Conservation (phyloP, 2,329 filamentous ascomycete genomes). For the Trichophyton schoenleinii region DNA sequence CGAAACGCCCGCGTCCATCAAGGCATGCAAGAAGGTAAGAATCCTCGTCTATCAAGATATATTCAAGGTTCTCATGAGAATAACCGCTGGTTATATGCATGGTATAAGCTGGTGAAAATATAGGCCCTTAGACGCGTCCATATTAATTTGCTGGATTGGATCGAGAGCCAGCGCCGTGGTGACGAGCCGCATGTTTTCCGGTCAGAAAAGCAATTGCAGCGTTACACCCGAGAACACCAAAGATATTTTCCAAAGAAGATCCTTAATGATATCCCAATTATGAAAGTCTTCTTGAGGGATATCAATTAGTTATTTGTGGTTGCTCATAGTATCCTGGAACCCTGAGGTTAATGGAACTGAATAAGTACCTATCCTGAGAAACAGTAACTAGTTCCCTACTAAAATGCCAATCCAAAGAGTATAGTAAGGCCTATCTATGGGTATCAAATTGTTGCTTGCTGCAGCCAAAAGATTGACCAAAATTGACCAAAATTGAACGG, state of each 20-base stretch:
- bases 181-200: background rate
- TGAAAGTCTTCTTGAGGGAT: conserved; percentile 5
- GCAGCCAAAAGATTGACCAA: too few relatives aligned
- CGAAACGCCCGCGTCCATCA: background rate
- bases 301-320: too few relatives aligned
- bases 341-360: too few relatives aligned
- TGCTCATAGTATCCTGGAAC: too few relatives aligned
- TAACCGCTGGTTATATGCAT: background rate
- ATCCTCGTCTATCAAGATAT: background rate
- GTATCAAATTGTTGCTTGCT: too few relatives aligned
- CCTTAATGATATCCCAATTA: background rate
- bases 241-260: conserved; percentile 3
- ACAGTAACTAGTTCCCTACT: too few relatives aligned
- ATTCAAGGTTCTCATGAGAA: too few relatives aligned
- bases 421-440: too few relatives aligned
- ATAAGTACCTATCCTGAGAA: too few relatives aligned
- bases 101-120: background rate
- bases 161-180: background rate
- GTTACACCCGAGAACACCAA: background rate
- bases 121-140: background rate
- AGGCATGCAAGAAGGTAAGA: conserved; percentile 3
- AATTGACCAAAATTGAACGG: too few relatives aligned
- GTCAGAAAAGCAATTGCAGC: background rate
- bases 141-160: conserved; percentile 7
- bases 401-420: too few relatives aligned